Base-by-base conservation (phyloP, 371 early-diverging fungal species). In the Apophysomyces variabilis region DNA sequence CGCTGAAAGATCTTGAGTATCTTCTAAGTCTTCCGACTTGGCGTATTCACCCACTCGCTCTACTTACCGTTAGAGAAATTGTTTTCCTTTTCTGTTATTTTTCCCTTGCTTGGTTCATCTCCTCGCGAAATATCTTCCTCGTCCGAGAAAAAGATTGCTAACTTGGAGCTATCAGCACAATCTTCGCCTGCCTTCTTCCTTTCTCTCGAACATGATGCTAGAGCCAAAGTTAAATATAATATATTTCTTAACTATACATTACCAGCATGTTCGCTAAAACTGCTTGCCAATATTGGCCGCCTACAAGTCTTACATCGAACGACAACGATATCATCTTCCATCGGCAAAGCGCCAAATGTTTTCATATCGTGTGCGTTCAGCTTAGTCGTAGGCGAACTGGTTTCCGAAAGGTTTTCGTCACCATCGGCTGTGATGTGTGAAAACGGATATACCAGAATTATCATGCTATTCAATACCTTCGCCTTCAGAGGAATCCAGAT, bases 241-340 rank as follows among this genome's bases (percentile, higher is more conserved):
- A 58, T 36, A 8, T 44, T 14, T 11, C 35, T 46, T 37, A 18
- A 59, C 32, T 60, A 21, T 62, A 35, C 6, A 8, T 47, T 69
- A 80, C 83, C 78, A 60, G 69, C 58, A 61, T 83, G 84, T 8
- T 72, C 66, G 18, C 63, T 68, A 54, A 83, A 80, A 60, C 67
- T 74, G 26, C 75, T 80, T 0, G 79, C 70, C 47, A 79, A 41
- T 26, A 83, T 67, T 1, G 79, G 77, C 37, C 79, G 62, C 21
- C 74, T 54, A 37, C 84, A 83, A 4, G 69, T 56, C 21, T 72
- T 80, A 68, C 84, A 83, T 36, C 74, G 72, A 7, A 80, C 69
- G 7, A 77, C 67, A 7, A 80, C 66, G 1, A 69, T 66, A 18
- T 83, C 81, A 16, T 83, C 81, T 57, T 80, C 77, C 72, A 83